phyloP scores from a whole-genome alignment of 23 red algal genomes.

The Chondrus crispus region DNA sequence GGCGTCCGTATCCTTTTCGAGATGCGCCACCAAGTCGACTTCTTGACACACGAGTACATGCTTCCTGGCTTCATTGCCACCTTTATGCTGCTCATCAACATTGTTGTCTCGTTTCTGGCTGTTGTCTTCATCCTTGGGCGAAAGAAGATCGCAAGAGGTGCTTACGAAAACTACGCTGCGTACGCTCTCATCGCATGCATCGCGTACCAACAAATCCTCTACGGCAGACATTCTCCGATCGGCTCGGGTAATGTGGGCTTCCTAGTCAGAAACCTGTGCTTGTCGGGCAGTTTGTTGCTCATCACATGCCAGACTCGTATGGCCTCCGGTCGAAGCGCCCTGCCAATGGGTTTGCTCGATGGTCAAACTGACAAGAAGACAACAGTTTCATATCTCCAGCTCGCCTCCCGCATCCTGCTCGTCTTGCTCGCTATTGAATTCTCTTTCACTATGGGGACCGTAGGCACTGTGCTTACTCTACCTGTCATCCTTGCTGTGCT shows the following conservation, averaged over 20 bases:
- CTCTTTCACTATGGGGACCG: constrained; percentile 66
- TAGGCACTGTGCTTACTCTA: constrained; percentile 74
- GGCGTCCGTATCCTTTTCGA: constrained; percentile 83
- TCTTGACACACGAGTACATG: constrained; percentile 70
- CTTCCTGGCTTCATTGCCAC: constrained; percentile 62
- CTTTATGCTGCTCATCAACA: constrained; percentile 72
- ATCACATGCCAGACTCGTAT: constrained; percentile 76
- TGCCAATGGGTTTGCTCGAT: constrained; percentile 71
- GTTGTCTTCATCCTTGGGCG: constrained; percentile 57
- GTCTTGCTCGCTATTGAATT: constrained; percentile 95
- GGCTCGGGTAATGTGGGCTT: constrained; percentile 86
- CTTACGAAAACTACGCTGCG: constrained; percentile 64
- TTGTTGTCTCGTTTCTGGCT: constrained; percentile 65
- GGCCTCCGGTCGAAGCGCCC: constrained; percentile 67
- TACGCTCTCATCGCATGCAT: constrained; percentile 84
- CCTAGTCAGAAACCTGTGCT: constrained; percentile 88
- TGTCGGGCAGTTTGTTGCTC: constrained; percentile 85
- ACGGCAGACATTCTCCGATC: constrained; percentile 88
- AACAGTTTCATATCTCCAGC: constrained; percentile 84
- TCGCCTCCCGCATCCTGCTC: constrained; percentile 85
- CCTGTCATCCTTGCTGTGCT: constrained; percentile 92
- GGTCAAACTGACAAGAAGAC: constrained; percentile 51
- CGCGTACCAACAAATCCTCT: constrained; percentile 91
- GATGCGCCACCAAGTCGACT: constrained; percentile 76
- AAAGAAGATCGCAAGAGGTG: constrained; percentile 51